Percentiles rank a stretch among this genome's conserved stretches.
phyloP scores from a whole-genome alignment of 345 rosid genomes.

The Populus davidiana region DNA sequence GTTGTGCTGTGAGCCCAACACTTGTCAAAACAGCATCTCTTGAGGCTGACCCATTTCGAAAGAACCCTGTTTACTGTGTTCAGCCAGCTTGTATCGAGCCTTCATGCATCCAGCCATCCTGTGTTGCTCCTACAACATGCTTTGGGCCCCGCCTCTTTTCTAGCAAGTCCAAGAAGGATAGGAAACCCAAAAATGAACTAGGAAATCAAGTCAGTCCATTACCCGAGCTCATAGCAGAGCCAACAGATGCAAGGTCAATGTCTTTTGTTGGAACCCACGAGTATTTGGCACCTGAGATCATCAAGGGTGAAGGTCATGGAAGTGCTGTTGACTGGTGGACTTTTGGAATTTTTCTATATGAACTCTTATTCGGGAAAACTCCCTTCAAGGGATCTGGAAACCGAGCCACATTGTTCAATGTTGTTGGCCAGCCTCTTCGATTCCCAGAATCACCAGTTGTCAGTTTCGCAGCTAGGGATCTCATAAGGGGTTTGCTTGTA shows the following conservation, averaged over 20 bases:
- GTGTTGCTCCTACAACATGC: constrained; percentile 79
- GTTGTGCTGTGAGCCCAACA: constrained; percentile 79
- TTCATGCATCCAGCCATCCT: constrained; percentile 77
- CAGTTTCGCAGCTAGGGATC: constrained; percentile 82
- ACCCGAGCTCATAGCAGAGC: constrained; percentile 92
- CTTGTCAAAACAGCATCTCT: constrained; percentile 57
- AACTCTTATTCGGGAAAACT: constrained; percentile 82
- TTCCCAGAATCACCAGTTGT: constrained; percentile 77
- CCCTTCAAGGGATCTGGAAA: constrained; percentile 93
- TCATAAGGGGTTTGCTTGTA: constrained; percentile 70
- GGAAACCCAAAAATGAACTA: constrained; percentile 62
- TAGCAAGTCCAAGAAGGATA: constrained; percentile 75
- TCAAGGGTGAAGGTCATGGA: constrained; percentile 94
- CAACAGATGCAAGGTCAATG: constrained; percentile 89
- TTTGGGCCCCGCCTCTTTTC: constrained; percentile 82
- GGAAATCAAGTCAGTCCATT: constrained; percentile 76
- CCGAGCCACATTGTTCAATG: constrained; percentile 77
- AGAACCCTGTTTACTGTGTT: constrained; percentile 64
- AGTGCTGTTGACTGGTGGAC: constrained; percentile 99
- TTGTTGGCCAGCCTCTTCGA: constrained; percentile 87
- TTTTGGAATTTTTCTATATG: constrained; percentile 78
- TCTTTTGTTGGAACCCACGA: constrained; percentile 93
- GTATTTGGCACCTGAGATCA: constrained; percentile 86
- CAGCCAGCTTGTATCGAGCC: constrained; percentile 87
- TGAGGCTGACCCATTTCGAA: constrained; percentile 65